These are phyloP conservation scores for Daldinia vernicosa DNA, from an alignment of 495 filamentous ascomycete species.

Conservation along the genomic window DNA sequence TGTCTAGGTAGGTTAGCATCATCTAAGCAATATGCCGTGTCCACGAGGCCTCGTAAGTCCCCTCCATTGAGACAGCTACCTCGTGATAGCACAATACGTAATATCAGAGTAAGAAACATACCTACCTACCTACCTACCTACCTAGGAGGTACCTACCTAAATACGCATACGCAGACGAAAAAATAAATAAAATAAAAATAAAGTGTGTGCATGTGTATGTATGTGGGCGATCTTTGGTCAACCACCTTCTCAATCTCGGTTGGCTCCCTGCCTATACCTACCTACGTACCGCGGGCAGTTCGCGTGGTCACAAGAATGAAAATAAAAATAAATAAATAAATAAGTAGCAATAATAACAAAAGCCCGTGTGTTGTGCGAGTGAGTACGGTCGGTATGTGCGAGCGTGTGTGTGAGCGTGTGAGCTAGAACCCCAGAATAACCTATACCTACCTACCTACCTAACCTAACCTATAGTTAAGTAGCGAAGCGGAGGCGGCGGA, in stretches of 20 bases:
- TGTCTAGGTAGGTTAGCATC: not conserved
- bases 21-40: not conserved
- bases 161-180: too few relatives aligned
- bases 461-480: too few relatives aligned
- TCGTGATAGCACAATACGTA: constrained; percentile 21
- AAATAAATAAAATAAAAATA: not conserved
- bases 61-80: constrained; percentile 10
- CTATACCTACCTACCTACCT: too few relatives aligned
- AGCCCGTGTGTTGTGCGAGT: not conserved
- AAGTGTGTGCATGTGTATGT: not conserved
- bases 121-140: too few relatives aligned
- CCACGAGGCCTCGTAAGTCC: constrained; percentile 8
- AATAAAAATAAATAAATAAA: not conserved
- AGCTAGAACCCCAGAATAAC: too few relatives aligned
- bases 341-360: not conserved
- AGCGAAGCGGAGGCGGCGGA: constrained; percentile 22
- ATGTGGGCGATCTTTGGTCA: constrained; percentile 33
- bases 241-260: constrained; percentile 30
- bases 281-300: constrained; percentile 24
- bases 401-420: not conserved
- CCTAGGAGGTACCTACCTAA: too few relatives aligned
- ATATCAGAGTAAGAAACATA: not conserved
- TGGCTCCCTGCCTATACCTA: too few relatives aligned
- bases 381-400: too few relatives aligned
- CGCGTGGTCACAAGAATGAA: constrained; percentile 37